Conservation (phyloP, 768 basidiomycete genomes). For the Leccinum truebloodii region DNA sequence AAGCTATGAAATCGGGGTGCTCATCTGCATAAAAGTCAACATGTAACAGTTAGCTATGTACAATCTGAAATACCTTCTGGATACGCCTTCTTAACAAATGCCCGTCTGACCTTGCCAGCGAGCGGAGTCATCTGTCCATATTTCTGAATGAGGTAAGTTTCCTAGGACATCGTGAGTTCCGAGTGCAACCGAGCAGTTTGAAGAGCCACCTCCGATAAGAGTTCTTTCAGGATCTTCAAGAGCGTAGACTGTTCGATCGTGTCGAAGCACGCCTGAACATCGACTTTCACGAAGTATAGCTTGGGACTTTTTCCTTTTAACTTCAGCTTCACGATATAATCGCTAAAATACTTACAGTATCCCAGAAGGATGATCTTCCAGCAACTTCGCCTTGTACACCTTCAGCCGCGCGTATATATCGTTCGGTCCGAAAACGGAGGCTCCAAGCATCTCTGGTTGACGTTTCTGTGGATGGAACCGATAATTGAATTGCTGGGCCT, state of each 20-base stretch:
- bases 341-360: constrained; percentile 48
- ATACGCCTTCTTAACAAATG: constrained; percentile 59
- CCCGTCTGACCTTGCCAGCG: constrained; percentile 56
- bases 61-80: constrained; percentile 54
- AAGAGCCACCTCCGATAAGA: constrained; percentile 67
- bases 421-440: constrained; percentile 79
- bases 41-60: background rate
- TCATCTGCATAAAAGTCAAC: constrained; percentile 53
- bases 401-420: constrained; percentile 81
- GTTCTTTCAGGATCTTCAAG: constrained; percentile 66
- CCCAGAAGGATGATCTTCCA: constrained; percentile 39
- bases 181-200: background rate
- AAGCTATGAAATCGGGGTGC: constrained; percentile 67
- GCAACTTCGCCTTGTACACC: constrained; percentile 58
- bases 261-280: constrained; percentile 96
- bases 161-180: constrained; percentile 42
- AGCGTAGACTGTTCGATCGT: constrained; percentile 90
- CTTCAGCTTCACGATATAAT: background rate
- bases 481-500: background rate
- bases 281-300: constrained; percentile 94
- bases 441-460: constrained; percentile 66
- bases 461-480: constrained; percentile 47
- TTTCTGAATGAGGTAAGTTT: constrained; percentile 67
- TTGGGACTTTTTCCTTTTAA: constrained; percentile 59
- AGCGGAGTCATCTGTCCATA: constrained; percentile 66